Evolutionary conservation across 148 eudicot genomes (phyloP), one percentile per base, ranked within the genome.

Genomic region (Vaccinium myrtillus): DNA sequence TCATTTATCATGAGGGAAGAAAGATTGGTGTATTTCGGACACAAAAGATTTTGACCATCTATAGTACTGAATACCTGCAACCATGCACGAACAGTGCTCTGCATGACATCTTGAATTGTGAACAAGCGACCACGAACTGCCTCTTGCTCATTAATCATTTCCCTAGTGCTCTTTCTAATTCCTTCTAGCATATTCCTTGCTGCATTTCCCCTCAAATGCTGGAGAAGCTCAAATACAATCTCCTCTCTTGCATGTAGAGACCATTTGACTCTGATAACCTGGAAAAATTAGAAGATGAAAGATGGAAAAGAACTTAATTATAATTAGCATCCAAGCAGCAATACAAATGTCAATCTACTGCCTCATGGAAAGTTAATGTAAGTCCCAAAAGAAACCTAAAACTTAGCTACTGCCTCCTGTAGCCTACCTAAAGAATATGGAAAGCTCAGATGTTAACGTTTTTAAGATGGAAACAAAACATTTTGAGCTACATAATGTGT

Each of bases 181-280:
- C 89, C 90, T 48, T 96, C 99, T 77, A 96, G 86, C 85, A 94
- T 85, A 79, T 51, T 87, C 87, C 87, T 92, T 6, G 97, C 88
- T 70, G 90, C 88, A 87, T 87, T 89, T 32, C 98, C 99, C 65
- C 89, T 93, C 78, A 96, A 83, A 84, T 92, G 98, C 82, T 92
- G 99, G 79, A 93, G 90, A 91, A 96, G 98, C 91, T 96, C 99
- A 90, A 93, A 96, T 51, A 96, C 88, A 81, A 96, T 96, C 88
- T 96, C 99, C 87, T 96, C 99, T 86, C 99, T 91, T 30, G 99
- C 99, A 87, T 96, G 99, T 59, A 96, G 98, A 49, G 99, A 94
- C 98, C 99, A 96, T 91, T 96, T 96, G 58, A 96, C 99, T 89
- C 99, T 89, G 75, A 96, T 96, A 78, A 95, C 98, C 98, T 95